Percentiles rank a stretch among this genome's conserved stretches.
phyloP scores from a whole-genome alignment of 2,329 filamentous ascomycete species.

The Colletotrichum chrysophilum region DNA sequence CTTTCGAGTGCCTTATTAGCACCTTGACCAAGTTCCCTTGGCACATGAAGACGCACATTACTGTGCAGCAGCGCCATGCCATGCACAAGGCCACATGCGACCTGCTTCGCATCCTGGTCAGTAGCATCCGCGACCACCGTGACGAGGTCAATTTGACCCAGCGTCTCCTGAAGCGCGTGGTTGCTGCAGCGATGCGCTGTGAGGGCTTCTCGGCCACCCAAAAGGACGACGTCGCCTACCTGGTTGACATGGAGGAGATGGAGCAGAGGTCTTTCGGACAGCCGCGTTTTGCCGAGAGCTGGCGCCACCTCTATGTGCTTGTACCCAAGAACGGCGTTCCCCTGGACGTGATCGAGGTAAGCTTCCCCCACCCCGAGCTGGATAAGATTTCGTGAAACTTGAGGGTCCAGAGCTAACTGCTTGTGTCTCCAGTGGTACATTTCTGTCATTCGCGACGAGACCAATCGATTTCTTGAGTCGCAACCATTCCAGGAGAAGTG shows the following conservation, averaged over 20 bases:
- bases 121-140: constrained; percentile 31
- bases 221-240: constrained; percentile 62
- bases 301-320: constrained; percentile 59
- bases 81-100: constrained; percentile 56
- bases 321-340: constrained; percentile 52
- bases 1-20: constrained; percentile 70
- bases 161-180: constrained; percentile 59
- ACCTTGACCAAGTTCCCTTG: constrained; percentile 69
- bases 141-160: constrained; percentile 52
- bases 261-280: constrained; percentile 46
- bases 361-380: constrained; percentile 23
- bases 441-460: constrained; percentile 58
- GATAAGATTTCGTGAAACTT: neutral
- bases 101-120: constrained; percentile 40
- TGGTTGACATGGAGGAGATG: constrained; percentile 40
- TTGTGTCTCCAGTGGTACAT: constrained; percentile 57
- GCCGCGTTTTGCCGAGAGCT: constrained; percentile 52
- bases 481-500: constrained; percentile 48
- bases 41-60: constrained; percentile 62
- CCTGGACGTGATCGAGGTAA: constrained; percentile 61
- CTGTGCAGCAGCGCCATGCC: constrained; percentile 58
- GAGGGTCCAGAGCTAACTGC: constrained; percentile 14
- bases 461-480: constrained; percentile 42
- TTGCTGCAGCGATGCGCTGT: constrained; percentile 58
- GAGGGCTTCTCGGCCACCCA: constrained; percentile 65